A percentile compares a stretch with the other conserved stretches of the same genome.
These are phyloP conservation scores for Pseudocercospora cruenta DNA, from an alignment of 2,329 filamentous ascomycete genomes.

Conservation along the genomic window DNA sequence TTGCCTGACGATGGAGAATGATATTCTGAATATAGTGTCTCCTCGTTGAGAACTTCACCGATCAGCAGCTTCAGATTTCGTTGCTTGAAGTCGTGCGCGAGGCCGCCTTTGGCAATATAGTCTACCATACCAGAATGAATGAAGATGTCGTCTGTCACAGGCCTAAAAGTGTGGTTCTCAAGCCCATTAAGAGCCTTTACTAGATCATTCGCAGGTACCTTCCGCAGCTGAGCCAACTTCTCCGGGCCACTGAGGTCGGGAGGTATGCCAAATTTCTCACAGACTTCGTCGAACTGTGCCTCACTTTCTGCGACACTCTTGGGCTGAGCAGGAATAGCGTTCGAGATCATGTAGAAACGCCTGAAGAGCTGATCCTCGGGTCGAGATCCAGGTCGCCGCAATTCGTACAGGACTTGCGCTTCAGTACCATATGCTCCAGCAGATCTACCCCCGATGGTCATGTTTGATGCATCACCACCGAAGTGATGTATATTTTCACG, in stretches of 20 bases:
- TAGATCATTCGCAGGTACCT: conserved; percentile 4
- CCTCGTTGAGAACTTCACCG: conserved; percentile 14
- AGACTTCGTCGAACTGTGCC: conserved; percentile 14
- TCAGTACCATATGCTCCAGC: conserved; percentile 44
- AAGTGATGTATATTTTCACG: conserved; percentile 41
- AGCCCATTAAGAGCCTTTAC: conserved; percentile 6
- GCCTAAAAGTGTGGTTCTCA: conserved; percentile 10
- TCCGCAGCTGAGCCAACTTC: not conserved
- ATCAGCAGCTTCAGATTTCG: conserved; percentile 8
- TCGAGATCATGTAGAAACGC: conserved; percentile 16
- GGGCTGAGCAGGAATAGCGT: conserved; percentile 10
- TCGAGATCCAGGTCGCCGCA: not conserved
- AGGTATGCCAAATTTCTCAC: not conserved
- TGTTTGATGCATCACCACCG: conserved; percentile 32
- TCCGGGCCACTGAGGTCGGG: not conserved
- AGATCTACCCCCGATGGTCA: conserved; percentile 47
- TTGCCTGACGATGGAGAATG: not conserved
- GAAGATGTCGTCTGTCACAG: conserved; percentile 13
- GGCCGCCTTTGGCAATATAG: not conserved
- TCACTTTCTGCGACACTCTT: conserved; percentile 9
- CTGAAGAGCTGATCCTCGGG: conserved; percentile 1
- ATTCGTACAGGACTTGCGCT: conserved; percentile 12
- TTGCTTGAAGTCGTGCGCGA: conserved; percentile 7
- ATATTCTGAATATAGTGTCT: conserved; percentile 14
- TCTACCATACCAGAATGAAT: conserved; percentile 14